These are phyloP conservation scores for Chlorociboria aeruginascens DNA, from an alignment of 495 filamentous ascomycete species.

Conservation along the genomic window DNA sequence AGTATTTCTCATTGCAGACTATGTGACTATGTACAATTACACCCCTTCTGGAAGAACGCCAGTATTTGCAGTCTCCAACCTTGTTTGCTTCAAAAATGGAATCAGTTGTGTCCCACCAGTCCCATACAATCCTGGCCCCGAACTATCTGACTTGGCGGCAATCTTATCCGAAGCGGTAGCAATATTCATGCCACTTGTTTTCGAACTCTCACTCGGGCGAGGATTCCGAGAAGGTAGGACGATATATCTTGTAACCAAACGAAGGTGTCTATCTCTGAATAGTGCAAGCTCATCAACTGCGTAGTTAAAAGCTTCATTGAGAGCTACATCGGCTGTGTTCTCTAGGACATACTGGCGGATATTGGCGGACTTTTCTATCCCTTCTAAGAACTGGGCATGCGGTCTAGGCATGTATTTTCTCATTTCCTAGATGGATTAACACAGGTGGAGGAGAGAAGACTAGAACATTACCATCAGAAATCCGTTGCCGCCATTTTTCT, in stretches of 20 bases:
- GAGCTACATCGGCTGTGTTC: not conserved
- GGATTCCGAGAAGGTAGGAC: conserved; percentile 14
- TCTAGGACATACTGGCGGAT: conserved; percentile 12
- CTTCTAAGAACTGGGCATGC: conserved; percentile 19
- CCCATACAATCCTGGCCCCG: conserved; percentile 4
- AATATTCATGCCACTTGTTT: conserved; percentile 7
- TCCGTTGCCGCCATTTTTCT: conserved; percentile 2
- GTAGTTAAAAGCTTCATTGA: conserved; percentile 13
- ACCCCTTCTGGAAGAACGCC: not conserved
- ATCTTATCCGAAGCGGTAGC: conserved; percentile 11
- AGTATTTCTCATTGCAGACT: no score
- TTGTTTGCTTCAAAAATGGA: conserved; percentile 18
- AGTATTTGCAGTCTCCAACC: conserved; percentile 16
- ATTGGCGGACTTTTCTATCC: conserved; percentile 9
- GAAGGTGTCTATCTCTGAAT: conserved; percentile 22
- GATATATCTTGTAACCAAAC: conserved; percentile 22
- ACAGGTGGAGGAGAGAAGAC: not conserved
- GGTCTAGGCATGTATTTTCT: conserved; percentile 22
- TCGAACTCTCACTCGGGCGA: not conserved
- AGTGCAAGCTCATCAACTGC: conserved; percentile 10
- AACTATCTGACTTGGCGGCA: not conserved
- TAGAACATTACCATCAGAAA: conserved; percentile 6
- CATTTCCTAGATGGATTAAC: conserved; percentile 15
- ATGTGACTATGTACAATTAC: no score
- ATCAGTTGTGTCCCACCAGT: conserved; percentile 23